Conservation (phyloP, 2,329 filamentous ascomycete genomes). For the Penicillium oxalicum region DNA sequence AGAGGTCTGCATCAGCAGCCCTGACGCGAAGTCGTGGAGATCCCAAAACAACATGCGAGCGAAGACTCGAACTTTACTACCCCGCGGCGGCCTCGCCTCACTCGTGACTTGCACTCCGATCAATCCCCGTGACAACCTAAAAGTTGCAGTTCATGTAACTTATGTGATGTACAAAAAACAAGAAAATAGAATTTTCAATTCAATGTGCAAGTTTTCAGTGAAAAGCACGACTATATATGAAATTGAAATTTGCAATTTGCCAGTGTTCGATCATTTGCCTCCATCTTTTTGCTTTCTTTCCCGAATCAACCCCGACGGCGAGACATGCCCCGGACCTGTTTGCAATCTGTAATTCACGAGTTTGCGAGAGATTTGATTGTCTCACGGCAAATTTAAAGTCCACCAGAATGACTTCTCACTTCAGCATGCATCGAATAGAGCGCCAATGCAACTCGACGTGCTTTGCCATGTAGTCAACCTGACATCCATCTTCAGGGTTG, state of each 20-base stretch:
- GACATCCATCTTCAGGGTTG: background rate
- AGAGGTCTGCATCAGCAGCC: no score
- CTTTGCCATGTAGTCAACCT: background rate
- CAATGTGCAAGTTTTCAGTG: no score
- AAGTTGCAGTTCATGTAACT: no score
- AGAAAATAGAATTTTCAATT: no score
- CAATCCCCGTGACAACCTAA: background rate
- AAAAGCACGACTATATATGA: background rate
- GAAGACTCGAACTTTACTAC: background rate
- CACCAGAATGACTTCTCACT: background rate
- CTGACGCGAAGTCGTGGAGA: no score
- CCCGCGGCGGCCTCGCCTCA: slow-evolving; percentile 1
- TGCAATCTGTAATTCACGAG: no score
- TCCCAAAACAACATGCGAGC: no score
- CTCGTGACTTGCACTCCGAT: background rate
- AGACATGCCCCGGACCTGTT: no score
- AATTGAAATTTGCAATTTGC: no score
- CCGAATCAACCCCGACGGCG: background rate
- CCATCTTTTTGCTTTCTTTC: background rate
- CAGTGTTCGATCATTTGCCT: background rate
- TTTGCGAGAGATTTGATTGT: no score
- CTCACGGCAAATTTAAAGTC: background rate
- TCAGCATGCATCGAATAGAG: background rate
- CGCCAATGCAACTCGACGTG: background rate
- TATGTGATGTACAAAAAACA: no score